These are phyloP conservation scores for Prunus yedoensis DNA, from an alignment of 331 rosid genomes.

Conservation along the genomic window DNA sequence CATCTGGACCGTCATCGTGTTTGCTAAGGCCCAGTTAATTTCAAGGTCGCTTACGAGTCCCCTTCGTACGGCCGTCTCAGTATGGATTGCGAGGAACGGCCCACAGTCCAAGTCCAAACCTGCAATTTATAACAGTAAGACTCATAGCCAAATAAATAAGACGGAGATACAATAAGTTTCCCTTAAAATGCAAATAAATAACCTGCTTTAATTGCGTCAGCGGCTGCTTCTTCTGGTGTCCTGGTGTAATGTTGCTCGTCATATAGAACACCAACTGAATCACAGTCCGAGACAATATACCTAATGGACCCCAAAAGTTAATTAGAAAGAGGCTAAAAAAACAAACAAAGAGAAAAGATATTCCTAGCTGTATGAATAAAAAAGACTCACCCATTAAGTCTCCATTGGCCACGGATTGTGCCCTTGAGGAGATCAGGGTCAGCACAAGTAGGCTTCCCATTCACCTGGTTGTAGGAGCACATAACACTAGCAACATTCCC, in stretches of 20 bases:
- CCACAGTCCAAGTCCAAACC: slow-evolving; percentile 90
- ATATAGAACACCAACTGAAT: slow-evolving; percentile 64
- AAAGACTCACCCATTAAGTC: slow-evolving; percentile 61
- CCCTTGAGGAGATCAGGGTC: slow-evolving; percentile 68
- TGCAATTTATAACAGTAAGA: slow-evolving; percentile 12
- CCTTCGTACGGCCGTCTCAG: slow-evolving; percentile 52
- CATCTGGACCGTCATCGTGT: slow-evolving; percentile 76
- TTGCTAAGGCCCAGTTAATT: slow-evolving; percentile 64
- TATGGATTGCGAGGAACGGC: slow-evolving; percentile 63
- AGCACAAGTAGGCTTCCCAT: slow-evolving; percentile 94
- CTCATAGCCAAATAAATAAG: not conserved
- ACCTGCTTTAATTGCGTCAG: slow-evolving; percentile 62
- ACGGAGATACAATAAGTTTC: too few species aligned
- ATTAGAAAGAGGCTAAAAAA: not conserved
- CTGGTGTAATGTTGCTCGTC: slow-evolving; percentile 72
- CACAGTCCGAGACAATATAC: slow-evolving; percentile 93
- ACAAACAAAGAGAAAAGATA: not conserved
- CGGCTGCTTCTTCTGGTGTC: slow-evolving; percentile 83
- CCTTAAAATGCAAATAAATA: not conserved
- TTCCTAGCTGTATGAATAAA: not conserved
- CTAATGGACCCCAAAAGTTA: slow-evolving; percentile 26
- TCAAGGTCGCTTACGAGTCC: slow-evolving; percentile 55
- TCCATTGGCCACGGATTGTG: slow-evolving; percentile 78
- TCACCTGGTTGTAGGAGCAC: slow-evolving; percentile 97
- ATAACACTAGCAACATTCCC: slow-evolving; percentile 91